Percentiles rank a stretch among this genome's conserved stretches.
phyloP scores from a whole-genome alignment of 257 asterid species.

The Agastache rugosa region DNA sequence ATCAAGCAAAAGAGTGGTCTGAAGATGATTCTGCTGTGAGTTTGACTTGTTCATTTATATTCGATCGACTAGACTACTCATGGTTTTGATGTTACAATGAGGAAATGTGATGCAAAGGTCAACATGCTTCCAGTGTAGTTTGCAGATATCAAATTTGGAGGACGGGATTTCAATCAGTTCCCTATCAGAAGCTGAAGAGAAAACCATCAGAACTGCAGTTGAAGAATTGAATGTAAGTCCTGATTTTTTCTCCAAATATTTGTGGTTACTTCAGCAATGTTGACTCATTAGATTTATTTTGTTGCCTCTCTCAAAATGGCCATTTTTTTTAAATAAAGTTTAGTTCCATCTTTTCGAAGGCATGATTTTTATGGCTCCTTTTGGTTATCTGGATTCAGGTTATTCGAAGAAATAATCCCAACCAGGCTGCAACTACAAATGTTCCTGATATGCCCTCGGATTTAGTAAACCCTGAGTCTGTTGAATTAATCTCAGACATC shows the following conservation, averaged over 20 bases:
- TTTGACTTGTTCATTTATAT: slow-evolving; percentile 33
- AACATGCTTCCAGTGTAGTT: slow-evolving; percentile 56
- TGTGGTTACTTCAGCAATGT: not conserved
- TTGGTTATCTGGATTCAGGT: slow-evolving; percentile 48
- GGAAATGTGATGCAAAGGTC: slow-evolving; percentile 23
- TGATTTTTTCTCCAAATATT: slow-evolving; percentile 1
- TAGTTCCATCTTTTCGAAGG: slow-evolving; percentile 28
- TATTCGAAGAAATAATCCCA: slow-evolving; percentile 54
- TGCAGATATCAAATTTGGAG: slow-evolving; percentile 64
- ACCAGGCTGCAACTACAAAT: slow-evolving; percentile 38
- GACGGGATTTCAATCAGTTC: slow-evolving; percentile 65
- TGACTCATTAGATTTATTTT: slow-evolving; percentile 18
- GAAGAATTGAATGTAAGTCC: slow-evolving; percentile 62
- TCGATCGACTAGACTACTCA: not conserved
- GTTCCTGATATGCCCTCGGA: slow-evolving; percentile 54
- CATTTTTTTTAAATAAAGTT: too few species aligned
- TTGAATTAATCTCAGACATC: slow-evolving; percentile 63
- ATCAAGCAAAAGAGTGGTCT: slow-evolving; percentile 60
- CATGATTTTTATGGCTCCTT: slow-evolving; percentile 27
- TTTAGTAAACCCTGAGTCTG: slow-evolving; percentile 54
- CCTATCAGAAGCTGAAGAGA: slow-evolving; percentile 87
- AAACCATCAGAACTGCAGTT: slow-evolving; percentile 55
- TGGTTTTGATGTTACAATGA: slow-evolving; percentile 19
- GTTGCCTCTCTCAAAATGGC: not conserved
- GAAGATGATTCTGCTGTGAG: slow-evolving; percentile 91